Base-by-base conservation (phyloP, 2,329 filamentous ascomycete species). In the Claviceps sp. region DNA sequence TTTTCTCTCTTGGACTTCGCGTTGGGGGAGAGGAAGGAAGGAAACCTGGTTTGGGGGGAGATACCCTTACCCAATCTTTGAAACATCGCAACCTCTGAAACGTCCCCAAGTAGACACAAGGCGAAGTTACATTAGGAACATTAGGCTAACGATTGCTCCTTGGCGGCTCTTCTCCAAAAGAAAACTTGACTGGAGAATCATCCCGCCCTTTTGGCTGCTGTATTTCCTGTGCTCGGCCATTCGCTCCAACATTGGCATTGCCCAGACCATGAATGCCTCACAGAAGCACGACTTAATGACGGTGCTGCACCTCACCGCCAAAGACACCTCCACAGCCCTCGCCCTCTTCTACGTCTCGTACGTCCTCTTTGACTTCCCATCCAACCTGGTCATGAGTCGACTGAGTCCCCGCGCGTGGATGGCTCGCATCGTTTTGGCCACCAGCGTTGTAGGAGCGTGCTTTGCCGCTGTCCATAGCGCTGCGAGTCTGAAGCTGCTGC, bases 191-290 rank as follows among this genome's bases (percentile, higher is more conserved):
- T 63, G 66, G 26, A 75, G 78, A 58, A 80, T 82, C 60, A 80
- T 82, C 56, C 78, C 78, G 57, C 72, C 89, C 34, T 91, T 95
- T 67, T 95, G 89, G 89, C 67, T 84, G 16, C 76, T 95, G 16
- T 95, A 95, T 71, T 95, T 95, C 64, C 78, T 95, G 57, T 93
- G 88, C 74, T 93, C 88, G 0, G 89, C 88, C 54, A 93, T 95
- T 61, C 83, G 88, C 50, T 93, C 88, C 61, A 95, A 94, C 68
- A 87, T 95, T 57, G 88, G 88, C 55, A 82, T 95, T 58, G 86
- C 89, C n/a, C 88, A 95, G 70, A 95, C 89, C 1, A 95, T 95
- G 89, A 95, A 95, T 68, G 68, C 68, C 34, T 68, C 76, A 17
- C 68, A 77, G 43, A 76, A 78, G 37, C 88, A 95, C 63, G 84